Percentiles rank a stretch among this genome's conserved stretches.
phyloP scores from a whole-genome alignment of 2,329 filamentous ascomycete species.

The Colletotrichum simmondsii region DNA sequence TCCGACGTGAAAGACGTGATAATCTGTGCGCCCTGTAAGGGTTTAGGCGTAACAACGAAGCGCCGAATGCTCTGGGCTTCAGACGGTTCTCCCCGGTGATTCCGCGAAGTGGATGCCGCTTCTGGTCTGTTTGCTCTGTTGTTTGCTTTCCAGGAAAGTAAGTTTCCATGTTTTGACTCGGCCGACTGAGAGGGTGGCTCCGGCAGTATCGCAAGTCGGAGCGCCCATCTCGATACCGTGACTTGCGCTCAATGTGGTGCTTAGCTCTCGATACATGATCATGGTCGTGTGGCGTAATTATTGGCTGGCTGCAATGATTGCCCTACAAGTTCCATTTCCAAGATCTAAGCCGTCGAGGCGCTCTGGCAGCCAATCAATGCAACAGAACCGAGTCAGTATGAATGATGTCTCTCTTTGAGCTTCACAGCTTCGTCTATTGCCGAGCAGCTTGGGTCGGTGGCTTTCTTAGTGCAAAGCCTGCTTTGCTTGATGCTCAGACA shows the following conservation, averaged over 20 bases:
- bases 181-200: not conserved
- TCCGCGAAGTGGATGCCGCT: not conserved
- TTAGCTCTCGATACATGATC: not conserved
- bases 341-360: slow-evolving; percentile 1
- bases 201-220: not conserved
- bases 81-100: not conserved
- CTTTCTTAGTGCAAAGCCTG: slow-evolving; percentile 9
- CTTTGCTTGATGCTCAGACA: not conserved
- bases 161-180: not conserved
- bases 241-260: slow-evolving; percentile 5
- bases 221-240: not conserved
- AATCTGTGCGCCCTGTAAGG: slow-evolving; percentile 1
- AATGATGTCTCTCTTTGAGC: slow-evolving; percentile 25
- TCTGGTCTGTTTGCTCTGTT: not conserved
- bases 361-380: slow-evolving; percentile 7
- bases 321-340: not conserved
- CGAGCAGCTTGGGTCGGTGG: slow-evolving; percentile 7
- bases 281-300: slow-evolving; percentile 20
- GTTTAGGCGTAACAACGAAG: not conserved
- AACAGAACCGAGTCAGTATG: slow-evolving; percentile 12
- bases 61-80: not conserved
- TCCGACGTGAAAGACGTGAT: slow-evolving; percentile 1
- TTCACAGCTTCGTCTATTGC: slow-evolving; percentile 5
- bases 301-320: slow-evolving; percentile 24
- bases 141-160: not conserved